These are phyloP conservation scores for Fusarium gaditjirri DNA, from an alignment of 2,329 filamentous ascomycete species.

Conservation along the genomic window DNA sequence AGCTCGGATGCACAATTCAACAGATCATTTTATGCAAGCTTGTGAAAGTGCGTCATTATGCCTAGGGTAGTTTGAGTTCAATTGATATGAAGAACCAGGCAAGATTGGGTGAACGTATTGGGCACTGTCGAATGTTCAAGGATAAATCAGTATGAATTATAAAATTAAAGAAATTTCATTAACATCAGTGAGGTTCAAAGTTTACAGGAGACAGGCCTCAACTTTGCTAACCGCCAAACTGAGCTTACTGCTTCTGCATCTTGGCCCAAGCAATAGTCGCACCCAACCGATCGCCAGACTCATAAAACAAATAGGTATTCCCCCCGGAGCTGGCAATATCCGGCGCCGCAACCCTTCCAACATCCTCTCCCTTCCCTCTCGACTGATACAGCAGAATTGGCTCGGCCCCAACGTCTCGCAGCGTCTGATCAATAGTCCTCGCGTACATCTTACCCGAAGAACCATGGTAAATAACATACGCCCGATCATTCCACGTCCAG, in stretches of 20 bases:
- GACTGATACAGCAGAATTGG: slow-evolving; percentile 19
- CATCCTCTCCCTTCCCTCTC: slow-evolving; percentile 4
- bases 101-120: too few species aligned
- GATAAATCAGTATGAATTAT: accelerated
- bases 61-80: background rate
- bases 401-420: slow-evolving; percentile 13
- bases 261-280: slow-evolving; percentile 23
- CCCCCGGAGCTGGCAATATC: background rate
- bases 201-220: accelerated
- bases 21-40: background rate
- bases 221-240: accelerated
- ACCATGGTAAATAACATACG: slow-evolving; percentile 22
- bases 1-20: background rate
- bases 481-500: slow-evolving; percentile 19
- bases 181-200: background rate
- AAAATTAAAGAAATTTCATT: accelerated
- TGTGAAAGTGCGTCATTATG: accelerated
- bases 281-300: background rate
- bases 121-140: too few species aligned
- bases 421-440: slow-evolving; percentile 23
- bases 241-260: background rate
- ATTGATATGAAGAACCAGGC: too few species aligned
- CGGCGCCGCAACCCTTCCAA: slow-evolving; percentile 13
- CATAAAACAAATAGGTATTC: slow-evolving; percentile 21
- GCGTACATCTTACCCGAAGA: slow-evolving; percentile 13